Evolutionary conservation across 2,329 filamentous ascomycete species (phyloP).

Genomic region (Ceratocystis colombiana): DNA sequence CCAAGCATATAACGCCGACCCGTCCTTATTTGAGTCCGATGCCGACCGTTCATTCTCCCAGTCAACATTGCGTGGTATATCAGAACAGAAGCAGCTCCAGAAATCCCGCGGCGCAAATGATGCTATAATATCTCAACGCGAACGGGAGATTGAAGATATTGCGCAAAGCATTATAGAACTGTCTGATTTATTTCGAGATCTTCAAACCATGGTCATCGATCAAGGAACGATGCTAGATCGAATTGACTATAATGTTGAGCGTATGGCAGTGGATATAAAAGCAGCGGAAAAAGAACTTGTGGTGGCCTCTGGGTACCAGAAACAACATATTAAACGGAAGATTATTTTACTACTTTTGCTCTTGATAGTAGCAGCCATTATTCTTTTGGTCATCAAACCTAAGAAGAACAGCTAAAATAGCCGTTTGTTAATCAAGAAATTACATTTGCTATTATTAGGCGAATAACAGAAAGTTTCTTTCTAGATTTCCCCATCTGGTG

Average conservation of each 20-base stretch:
- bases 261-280: slow-evolving; percentile 88
- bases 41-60: slow-evolving; percentile 88
- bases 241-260: slow-evolving; percentile 96
- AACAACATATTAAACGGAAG: slow-evolving; percentile 78
- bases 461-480: not conserved
- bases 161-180: slow-evolving; percentile 96
- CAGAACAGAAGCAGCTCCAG: slow-evolving; percentile 53
- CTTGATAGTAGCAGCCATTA: slow-evolving; percentile 76
- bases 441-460: not conserved
- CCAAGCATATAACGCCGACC: slow-evolving; percentile 51
- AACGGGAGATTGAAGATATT: slow-evolving; percentile 95
- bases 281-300: slow-evolving; percentile 85
- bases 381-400: slow-evolving; percentile 70
- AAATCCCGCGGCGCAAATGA: slow-evolving; percentile 50
- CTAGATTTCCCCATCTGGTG: no score
- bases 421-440: not conserved
- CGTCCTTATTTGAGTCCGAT: slow-evolving; percentile 84
- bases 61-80: slow-evolving; percentile 71
- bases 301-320: slow-evolving; percentile 81
- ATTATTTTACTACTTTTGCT: slow-evolving; percentile 81
- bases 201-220: slow-evolving; percentile 91
- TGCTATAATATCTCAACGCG: slow-evolving; percentile 75
- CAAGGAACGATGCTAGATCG: slow-evolving; percentile 85
- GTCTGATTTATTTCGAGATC: slow-evolving; percentile 89
- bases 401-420: slow-evolving; percentile 38